Percentiles rank a stretch among this genome's conserved stretches.
Evolutionary conservation across 345 rosid genomes (phyloP).

Genomic region (Rubroshorea leprosula): DNA sequence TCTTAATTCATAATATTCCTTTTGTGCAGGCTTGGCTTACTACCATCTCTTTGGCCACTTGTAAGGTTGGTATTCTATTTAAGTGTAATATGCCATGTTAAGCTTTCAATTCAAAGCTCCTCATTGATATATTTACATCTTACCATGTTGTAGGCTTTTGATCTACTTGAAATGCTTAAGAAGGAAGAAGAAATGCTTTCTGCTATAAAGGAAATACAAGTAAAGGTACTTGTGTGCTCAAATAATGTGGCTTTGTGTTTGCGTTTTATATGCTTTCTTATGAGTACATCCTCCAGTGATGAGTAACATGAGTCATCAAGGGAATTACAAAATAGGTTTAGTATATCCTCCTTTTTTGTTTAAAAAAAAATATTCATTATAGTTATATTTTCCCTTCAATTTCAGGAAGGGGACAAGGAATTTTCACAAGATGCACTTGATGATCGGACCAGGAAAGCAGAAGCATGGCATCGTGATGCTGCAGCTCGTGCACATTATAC

Average conservation of each 20-base stretch:
- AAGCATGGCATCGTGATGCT: conserved; percentile 88
- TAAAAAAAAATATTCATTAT: too few relatives aligned
- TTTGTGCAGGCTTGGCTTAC: conserved; percentile 89
- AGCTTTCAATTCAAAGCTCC: neutral
- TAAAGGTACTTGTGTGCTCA: conserved; percentile 50
- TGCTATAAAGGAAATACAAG: conserved; percentile 62
- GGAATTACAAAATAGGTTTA: too few relatives aligned
- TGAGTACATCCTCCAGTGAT: neutral
- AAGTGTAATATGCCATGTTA: neutral
- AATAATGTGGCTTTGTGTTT: conserved; percentile 1
- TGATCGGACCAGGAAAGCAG: conserved; percentile 69
- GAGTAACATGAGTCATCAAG: too few relatives aligned
- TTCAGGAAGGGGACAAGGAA: conserved; percentile 62
- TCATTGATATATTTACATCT: neutral
- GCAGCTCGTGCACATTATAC: conserved; percentile 53
- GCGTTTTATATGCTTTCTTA: conserved; percentile 6
- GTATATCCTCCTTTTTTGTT: too few relatives aligned
- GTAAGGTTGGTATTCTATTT: conserved; percentile 63
- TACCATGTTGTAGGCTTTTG: conserved; percentile 53
- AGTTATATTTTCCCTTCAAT: conserved; percentile 7
- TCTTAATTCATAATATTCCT: neutral
- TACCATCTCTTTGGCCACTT: conserved; percentile 56
- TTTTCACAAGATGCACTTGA: conserved; percentile 72
- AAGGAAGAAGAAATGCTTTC: conserved; percentile 90
- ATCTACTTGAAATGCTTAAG: conserved; percentile 80